Conservation (phyloP, 306 rosid genomes). For the Rubus parviflorus region DNA sequence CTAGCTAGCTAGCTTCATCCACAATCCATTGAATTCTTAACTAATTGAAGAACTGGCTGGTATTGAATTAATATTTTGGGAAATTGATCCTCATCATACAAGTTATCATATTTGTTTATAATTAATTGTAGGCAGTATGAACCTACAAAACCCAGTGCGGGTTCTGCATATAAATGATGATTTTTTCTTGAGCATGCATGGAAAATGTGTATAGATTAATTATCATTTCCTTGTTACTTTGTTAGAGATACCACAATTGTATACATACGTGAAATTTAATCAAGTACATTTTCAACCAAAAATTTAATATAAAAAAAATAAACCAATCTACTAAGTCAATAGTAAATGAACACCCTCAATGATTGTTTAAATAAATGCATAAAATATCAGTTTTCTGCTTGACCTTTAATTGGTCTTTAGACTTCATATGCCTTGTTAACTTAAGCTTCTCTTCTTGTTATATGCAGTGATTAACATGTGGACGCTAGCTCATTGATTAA, state of each 20-base stretch:
- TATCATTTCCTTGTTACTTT: background rate
- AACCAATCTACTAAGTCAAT: background rate
- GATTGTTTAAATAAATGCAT: background rate
- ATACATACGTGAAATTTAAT: background rate
- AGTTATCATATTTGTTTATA: background rate
- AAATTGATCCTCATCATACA: slow-evolving; percentile 3
- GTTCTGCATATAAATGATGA: slow-evolving; percentile 6
- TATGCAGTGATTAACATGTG: slow-evolving; percentile 1
- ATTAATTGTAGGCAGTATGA: background rate
- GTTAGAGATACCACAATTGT: background rate
- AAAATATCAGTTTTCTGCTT: background rate
- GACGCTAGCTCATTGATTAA: background rate
- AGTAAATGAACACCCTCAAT: background rate
- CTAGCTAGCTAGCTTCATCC: background rate
- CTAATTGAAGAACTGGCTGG: background rate
- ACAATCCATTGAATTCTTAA: background rate
- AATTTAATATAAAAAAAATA: background rate
- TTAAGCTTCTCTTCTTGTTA: background rate
- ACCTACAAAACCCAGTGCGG: background rate
- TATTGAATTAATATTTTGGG: background rate
- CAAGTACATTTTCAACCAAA: background rate
- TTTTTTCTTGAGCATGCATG: background rate
- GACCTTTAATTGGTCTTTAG: slow-evolving; percentile 13
- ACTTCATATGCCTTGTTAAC: background rate
- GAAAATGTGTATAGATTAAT: background rate